Conservation (phyloP, 2,329 filamentous ascomycete species). For the Aspergillus brasiliensis region DNA sequence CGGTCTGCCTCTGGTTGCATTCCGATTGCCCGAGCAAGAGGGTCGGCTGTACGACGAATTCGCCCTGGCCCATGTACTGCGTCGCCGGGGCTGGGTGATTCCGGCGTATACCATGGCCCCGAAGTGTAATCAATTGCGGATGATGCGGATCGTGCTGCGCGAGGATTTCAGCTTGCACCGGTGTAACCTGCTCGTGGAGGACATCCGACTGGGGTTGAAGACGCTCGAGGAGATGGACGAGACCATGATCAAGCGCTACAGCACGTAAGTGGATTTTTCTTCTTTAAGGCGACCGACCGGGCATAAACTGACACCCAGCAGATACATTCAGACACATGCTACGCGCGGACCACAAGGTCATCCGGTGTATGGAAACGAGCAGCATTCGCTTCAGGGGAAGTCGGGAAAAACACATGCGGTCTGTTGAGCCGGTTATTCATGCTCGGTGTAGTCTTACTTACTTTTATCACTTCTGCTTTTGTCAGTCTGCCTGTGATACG, state of each 20-base stretch:
- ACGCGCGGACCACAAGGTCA: constrained; percentile 24
- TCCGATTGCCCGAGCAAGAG: constrained; percentile 66
- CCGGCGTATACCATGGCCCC: constrained; percentile 97
- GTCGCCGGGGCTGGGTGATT: constrained; percentile 84
- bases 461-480: too few relatives aligned
- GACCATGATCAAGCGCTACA: constrained; percentile 67
- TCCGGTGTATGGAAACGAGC: constrained; percentile 64
- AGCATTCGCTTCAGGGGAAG: constrained; percentile 83
- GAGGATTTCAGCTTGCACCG: constrained; percentile 83
- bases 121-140: constrained; percentile 77
- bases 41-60: constrained; percentile 70
- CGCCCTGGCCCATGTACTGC: constrained; percentile 76
- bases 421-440: constrained; percentile 57
- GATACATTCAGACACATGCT: constrained; percentile 11
- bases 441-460: neutral
- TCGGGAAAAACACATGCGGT: constrained; percentile 83
- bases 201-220: constrained; percentile 74
- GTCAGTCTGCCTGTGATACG: constrained; percentile 2
- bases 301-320: constrained; percentile 3
- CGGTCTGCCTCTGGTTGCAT: constrained; percentile 85
- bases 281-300: neutral
- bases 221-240: constrained; percentile 73
- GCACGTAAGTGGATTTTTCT: constrained; percentile 53
- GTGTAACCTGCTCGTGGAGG: constrained; percentile 73
- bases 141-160: constrained; percentile 86